These are phyloP conservation scores for Takashimella koratensis DNA, from an alignment of 1,284 basidiomycete genomes.

Conservation along the genomic window DNA sequence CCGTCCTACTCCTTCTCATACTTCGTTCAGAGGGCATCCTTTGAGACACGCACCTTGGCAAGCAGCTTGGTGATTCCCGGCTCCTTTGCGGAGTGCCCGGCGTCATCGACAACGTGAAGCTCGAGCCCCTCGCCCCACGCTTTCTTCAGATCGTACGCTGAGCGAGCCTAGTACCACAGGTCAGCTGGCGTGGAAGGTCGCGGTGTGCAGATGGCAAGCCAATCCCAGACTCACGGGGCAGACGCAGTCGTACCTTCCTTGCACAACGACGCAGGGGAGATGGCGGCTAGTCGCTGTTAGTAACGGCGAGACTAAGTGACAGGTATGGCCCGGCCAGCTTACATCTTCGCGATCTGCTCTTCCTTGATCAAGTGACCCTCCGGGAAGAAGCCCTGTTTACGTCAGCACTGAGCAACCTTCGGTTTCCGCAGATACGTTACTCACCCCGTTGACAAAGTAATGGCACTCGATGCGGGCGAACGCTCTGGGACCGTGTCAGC, in stretches of 20 bases:
- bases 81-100: slow-evolving; percentile 84
- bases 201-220: no score
- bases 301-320: background rate
- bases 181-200: background rate
- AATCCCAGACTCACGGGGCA: slow-evolving; percentile 48
- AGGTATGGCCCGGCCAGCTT: slow-evolving; percentile 26
- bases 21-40: no score
- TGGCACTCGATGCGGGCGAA: slow-evolving; percentile 91
- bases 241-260: slow-evolving; percentile 61
- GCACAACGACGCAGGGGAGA: slow-evolving; percentile 77
- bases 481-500: slow-evolving; percentile 54
- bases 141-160: slow-evolving; percentile 74
- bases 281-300: no score
- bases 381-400: slow-evolving; percentile 62
- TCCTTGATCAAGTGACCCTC: slow-evolving; percentile 82
- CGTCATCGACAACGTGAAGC: slow-evolving; percentile 80
- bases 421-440: background rate
- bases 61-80: slow-evolving; percentile 67
- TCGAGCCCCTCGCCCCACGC: slow-evolving; percentile 70
- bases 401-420: background rate
- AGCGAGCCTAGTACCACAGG: slow-evolving; percentile 58
- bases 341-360: slow-evolving; percentile 88
- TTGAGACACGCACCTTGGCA: slow-evolving; percentile 56
- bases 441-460: slow-evolving; percentile 75
- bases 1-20: no score